Base-by-base conservation (phyloP, 1,139 yeast species). In the Candida mesenterica region DNA sequence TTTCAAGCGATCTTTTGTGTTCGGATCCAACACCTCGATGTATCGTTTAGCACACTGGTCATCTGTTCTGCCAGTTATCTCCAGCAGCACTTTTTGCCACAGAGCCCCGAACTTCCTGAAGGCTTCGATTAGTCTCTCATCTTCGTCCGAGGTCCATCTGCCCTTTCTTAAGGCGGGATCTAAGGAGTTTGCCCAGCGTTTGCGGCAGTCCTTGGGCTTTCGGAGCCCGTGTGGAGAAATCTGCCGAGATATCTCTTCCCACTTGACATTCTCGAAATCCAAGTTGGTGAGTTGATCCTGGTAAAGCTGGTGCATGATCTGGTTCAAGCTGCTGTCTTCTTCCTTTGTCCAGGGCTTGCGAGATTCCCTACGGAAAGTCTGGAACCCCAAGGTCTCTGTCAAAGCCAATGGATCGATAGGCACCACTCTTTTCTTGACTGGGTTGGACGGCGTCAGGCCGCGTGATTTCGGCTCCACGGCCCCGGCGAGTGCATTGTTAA, bases 1-100 rank as follows among this genome's bases (percentile, higher is more conserved):
- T 45, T 87, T 75, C 31, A 88, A 65, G 36, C 97, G 64, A 48
- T 85, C 89, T 40, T 81, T 79, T 4, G 92, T 82, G 48, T 62
- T 73, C 2, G 97, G 97, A 48, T 87, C 95, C 40, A 90, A 61
- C 2, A 89, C 96, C 52, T 90, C 97, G 15, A 83, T 79, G 57
- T 88, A 90, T 46, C 97, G 64, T 53, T 90, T 90, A 2, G 96
- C 88, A 62, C 97, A 90, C 61, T 90, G 97, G 57, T 89, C 97
- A 54, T 89, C 96, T 1, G 96, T 90, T 50, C 97, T 68, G 3
- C 96, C 95, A 2, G 78, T 75, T 9, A 89, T 84, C 36, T 76
- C 81, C 34, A 71, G 63, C 0, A 96, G 80, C 6, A 90, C 90
- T 46, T 82, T 81, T 43, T 85, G 86, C 97, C 97, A 90, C 27